Evolutionary conservation across 2,329 filamentous ascomycete genomes (phyloP).

Genomic region (Drechslerella coelobrocha): DNA sequence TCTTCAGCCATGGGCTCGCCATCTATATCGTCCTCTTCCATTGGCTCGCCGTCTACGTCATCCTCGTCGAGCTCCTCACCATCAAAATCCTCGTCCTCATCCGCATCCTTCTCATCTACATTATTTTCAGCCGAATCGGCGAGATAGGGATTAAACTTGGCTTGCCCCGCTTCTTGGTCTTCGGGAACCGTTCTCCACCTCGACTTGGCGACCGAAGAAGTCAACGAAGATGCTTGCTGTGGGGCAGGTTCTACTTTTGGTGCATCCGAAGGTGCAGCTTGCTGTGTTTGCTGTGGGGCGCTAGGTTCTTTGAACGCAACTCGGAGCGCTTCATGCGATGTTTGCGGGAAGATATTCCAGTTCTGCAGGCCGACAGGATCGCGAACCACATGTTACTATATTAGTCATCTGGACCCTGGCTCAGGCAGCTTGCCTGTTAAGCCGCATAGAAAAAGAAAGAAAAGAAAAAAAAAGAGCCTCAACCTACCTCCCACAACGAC

Average conservation of each 20-base stretch:
- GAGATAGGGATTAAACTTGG: constrained; percentile 59
- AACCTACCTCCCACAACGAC: constrained; percentile 68
- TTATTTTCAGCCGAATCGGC: constrained; percentile 58
- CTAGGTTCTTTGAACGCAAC: constrained; percentile 75
- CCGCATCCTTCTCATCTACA: constrained; percentile 58
- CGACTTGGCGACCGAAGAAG: constrained; percentile 23
- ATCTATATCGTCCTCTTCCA: constrained; percentile 53
- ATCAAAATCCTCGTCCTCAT: constrained; percentile 59
- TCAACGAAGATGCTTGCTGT: constrained; percentile 21
- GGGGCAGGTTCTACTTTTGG: constrained; percentile 9
- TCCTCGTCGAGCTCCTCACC: constrained; percentile 55
- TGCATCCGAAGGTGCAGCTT: constrained; percentile 10
- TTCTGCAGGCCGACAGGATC: constrained; percentile 54
- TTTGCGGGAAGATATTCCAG: constrained; percentile 73
- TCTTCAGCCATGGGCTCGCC: constrained; percentile 55
- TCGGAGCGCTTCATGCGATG: constrained; percentile 74
- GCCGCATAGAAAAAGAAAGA: not conserved
- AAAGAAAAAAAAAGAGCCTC: constrained; percentile 1
- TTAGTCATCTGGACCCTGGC: constrained; percentile 12
- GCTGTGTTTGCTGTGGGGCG: constrained; percentile 57
- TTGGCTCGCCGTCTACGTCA: constrained; percentile 52
- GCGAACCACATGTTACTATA: no score
- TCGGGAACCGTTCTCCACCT: constrained; percentile 40
- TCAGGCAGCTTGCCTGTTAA: not conserved
- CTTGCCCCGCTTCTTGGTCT: constrained; percentile 57